phyloP scores from a whole-genome alignment of 192 early-diverging fungal species.

The Podila minutissima region DNA sequence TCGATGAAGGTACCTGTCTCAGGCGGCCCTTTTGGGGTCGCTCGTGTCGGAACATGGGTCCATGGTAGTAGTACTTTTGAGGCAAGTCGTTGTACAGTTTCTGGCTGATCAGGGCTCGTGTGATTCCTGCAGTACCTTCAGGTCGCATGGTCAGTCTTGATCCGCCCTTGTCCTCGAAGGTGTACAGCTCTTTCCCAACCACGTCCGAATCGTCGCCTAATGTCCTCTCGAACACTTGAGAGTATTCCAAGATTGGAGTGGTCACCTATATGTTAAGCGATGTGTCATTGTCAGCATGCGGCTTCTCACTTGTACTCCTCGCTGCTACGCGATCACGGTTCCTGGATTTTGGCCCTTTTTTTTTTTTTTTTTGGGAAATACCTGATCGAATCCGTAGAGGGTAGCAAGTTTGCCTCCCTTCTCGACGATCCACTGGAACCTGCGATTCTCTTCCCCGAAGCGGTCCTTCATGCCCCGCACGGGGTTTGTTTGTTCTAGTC shows the following conservation, averaged over 20 bases:
- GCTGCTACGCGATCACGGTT: too few relatives aligned
- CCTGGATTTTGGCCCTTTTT: too few relatives aligned
- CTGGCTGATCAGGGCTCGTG: slow-evolving; percentile 57
- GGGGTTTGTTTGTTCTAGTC: slow-evolving; percentile 51
- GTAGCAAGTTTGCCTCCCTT: slow-evolving; percentile 51
- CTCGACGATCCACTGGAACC: slow-evolving; percentile 57
- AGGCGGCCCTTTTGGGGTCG: slow-evolving; percentile 75
- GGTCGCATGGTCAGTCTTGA: slow-evolving; percentile 71
- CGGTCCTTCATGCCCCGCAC: slow-evolving; percentile 74
- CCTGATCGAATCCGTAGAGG: slow-evolving; percentile 64
- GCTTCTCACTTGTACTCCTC: too few relatives aligned
- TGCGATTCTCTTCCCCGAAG: slow-evolving; percentile 55
- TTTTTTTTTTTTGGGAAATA: slow-evolving; percentile 7
- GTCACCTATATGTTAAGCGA: slow-evolving; percentile 45
- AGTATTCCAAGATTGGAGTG: slow-evolving; percentile 74
- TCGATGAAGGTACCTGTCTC: slow-evolving; percentile 53
- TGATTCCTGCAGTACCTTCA: slow-evolving; percentile 71
- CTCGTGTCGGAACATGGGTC: slow-evolving; percentile 78
- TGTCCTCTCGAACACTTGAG: slow-evolving; percentile 69
- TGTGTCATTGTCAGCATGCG: too few relatives aligned
- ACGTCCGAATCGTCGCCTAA: slow-evolving; percentile 72
- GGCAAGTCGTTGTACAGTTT: slow-evolving; percentile 56
- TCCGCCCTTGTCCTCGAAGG: slow-evolving; percentile 66
- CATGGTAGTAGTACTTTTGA: slow-evolving; percentile 66
- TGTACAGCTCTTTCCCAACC: slow-evolving; percentile 76